A percentile compares a stretch with the other conserved stretches of the same genome.
phyloP scores from a whole-genome alignment of 148 eudicot species.

The Mesembryanthemum crystallinum region DNA sequence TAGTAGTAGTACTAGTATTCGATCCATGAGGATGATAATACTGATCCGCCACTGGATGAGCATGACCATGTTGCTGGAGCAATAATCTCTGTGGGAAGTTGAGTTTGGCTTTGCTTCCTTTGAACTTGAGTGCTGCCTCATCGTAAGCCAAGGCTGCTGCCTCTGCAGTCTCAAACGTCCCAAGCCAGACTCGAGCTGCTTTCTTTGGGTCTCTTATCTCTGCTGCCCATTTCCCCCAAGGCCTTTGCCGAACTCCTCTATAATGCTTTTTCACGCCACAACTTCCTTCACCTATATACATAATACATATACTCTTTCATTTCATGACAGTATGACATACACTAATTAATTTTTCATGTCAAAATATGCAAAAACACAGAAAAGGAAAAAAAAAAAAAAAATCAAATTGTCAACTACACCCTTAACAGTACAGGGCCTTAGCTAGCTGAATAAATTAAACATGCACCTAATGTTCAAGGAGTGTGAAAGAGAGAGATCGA shows the following conservation, averaged over 20 bases:
- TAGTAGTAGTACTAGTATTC: too few relatives aligned
- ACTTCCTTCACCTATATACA: not conserved
- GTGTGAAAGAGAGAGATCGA: slow-evolving; percentile 1
- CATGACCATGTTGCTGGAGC: too few relatives aligned
- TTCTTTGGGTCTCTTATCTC: slow-evolving; percentile 56
- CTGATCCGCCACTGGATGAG: too few relatives aligned
- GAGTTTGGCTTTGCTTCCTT: slow-evolving; percentile 59
- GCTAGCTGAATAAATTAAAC: not conserved
- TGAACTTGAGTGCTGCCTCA: slow-evolving; percentile 52
- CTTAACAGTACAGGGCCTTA: too few relatives aligned
- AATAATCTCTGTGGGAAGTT: slow-evolving; percentile 45
- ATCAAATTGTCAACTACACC: too few relatives aligned
- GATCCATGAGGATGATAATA: too few relatives aligned
- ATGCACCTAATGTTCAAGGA: slow-evolving; percentile 17
- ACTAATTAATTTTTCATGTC: too few relatives aligned
- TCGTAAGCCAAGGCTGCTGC: slow-evolving; percentile 56
- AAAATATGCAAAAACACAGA: too few relatives aligned
- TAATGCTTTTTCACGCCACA: slow-evolving; percentile 32
- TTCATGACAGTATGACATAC: too few relatives aligned
- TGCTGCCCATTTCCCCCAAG: slow-evolving; percentile 68
- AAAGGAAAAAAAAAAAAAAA: too few relatives aligned
- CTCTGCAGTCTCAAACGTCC: slow-evolving; percentile 55
- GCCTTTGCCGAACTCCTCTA: slow-evolving; percentile 56
- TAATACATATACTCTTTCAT: too few relatives aligned
- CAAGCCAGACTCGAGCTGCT: slow-evolving; percentile 58